A percentile compares a stretch with the other conserved stretches of the same genome.
Evolutionary conservation across 2,329 filamentous ascomycete genomes (phyloP).

Genomic region (Apiospora pterosperma): DNA sequence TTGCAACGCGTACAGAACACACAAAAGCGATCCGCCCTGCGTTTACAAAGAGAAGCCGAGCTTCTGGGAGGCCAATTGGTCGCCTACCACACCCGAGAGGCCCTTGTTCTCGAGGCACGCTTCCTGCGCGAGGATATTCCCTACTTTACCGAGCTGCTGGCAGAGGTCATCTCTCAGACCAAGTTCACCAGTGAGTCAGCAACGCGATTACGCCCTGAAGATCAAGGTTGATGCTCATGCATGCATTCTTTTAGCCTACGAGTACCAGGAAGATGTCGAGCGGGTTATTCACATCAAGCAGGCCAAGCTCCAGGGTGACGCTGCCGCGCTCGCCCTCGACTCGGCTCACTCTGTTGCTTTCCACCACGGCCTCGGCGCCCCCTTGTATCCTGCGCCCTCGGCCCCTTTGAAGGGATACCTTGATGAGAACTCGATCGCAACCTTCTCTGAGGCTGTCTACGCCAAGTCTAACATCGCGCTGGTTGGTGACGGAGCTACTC

Average conservation of each 20-base stretch:
- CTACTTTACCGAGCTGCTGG: slow-evolving; percentile 94
- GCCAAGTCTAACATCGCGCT: slow-evolving; percentile 88
- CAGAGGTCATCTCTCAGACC: slow-evolving; percentile 84
- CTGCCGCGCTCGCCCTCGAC: slow-evolving; percentile 71
- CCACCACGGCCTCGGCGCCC: slow-evolving; percentile 79
- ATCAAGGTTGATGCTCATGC: slow-evolving; percentile 1
- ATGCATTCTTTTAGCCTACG: slow-evolving; percentile 61
- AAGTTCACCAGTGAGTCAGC: slow-evolving; percentile 70
- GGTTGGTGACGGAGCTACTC: slow-evolving; percentile 81
- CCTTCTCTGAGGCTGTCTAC: slow-evolving; percentile 77
- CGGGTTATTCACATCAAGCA: slow-evolving; percentile 75
- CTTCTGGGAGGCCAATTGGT: slow-evolving; percentile 88
- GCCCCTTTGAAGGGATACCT: slow-evolving; percentile 78
- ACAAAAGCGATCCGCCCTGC: slow-evolving; percentile 79
- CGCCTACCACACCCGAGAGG: slow-evolving; percentile 88
- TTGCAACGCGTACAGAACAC: slow-evolving; percentile 63
- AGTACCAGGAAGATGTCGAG: slow-evolving; percentile 86
- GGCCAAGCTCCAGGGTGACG: slow-evolving; percentile 63
- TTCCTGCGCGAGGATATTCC: slow-evolving; percentile 95
- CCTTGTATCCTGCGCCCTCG: slow-evolving; percentile 69
- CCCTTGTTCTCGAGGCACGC: slow-evolving; percentile 85
- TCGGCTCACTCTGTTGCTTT: slow-evolving; percentile 60
- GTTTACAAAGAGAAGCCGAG: slow-evolving; percentile 92
- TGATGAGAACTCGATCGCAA: slow-evolving; percentile 68
- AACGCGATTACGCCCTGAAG: neutral